Conservation (phyloP, 176 grass and related monocot genomes). For the Carex scoparia region DNA sequence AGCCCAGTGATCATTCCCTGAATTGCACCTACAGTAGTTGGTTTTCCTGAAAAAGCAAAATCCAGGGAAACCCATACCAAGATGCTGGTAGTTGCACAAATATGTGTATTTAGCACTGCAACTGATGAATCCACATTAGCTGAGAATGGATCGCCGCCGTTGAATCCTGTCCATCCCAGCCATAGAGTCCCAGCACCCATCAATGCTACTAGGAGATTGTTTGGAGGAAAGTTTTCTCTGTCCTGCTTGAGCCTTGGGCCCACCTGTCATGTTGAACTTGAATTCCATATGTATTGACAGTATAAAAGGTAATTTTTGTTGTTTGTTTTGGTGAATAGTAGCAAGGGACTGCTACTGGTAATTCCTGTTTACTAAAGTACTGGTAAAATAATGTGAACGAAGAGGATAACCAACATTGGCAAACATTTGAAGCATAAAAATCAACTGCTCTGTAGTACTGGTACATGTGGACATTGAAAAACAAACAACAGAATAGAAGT, state of each 20-base stretch:
- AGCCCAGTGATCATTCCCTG: slow-evolving; percentile 37
- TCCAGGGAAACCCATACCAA: slow-evolving; percentile 42
- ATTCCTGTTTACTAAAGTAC: background rate
- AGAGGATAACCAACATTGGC: background rate
- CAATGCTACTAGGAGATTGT: slow-evolving; percentile 36
- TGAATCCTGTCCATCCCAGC: slow-evolving; percentile 49
- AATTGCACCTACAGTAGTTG: slow-evolving; percentile 33
- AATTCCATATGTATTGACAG: background rate
- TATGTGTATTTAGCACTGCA: slow-evolving; percentile 44
- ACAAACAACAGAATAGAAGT: background rate
- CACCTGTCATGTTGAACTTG: slow-evolving; percentile 25
- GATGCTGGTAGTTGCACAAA: slow-evolving; percentile 41
- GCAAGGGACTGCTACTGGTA: background rate
- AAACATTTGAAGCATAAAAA: background rate
- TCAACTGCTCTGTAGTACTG: background rate
- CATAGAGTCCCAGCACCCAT: slow-evolving; percentile 37
- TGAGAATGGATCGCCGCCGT: slow-evolving; percentile 42
- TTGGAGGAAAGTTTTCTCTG: slow-evolving; percentile 6
- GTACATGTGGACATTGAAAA: background rate
- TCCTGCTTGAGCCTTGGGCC: slow-evolving; percentile 31
- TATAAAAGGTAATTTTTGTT: background rate
- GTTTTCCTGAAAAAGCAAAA: slow-evolving; percentile 20
- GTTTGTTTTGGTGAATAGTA: background rate
- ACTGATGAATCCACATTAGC: slow-evolving; percentile 33
- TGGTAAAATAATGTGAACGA: background rate